Base-by-base conservation (phyloP, 495 filamentous ascomycete genomes). In the Hypoxylon cercidicola region DNA sequence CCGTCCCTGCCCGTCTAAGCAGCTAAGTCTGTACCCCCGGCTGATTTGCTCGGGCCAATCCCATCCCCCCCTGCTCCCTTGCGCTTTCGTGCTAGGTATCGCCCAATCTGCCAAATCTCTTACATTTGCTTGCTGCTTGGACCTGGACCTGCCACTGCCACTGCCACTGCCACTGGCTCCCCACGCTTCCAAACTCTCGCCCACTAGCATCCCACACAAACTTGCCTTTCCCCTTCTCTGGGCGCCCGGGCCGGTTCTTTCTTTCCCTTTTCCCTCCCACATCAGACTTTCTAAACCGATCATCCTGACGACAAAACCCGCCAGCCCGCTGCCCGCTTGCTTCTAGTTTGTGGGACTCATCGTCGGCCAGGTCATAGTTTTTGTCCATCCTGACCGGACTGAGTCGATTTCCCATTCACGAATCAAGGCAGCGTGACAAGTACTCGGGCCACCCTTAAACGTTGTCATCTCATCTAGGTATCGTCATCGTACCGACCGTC, bases 41-140 rank as follows among this genome's bases (percentile, higher is more conserved):
- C 55, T 68, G 65, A 68, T 68, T 68, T 60, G 60, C 60, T 68
- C 55, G 60, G 65, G 40, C 65, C 65, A 68, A 68, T 68, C 65
- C 60, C 55, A 64, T 52, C n/a, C n/a, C n/a, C n/a, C n/a, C n/a
- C n/a, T n/a, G n/a, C 53, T 56, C 64, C 64, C 59, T 63, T 63
- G 55, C 55, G 32, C 58, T 62, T 20, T 52, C 35, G 60, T 52
- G 49, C 65, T n/a, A n/a, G n/a, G n/a, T 55, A 62, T 65, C 53
- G 54, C 64, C 59, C 64, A 68, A 68, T 68, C 59, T 68, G 60
- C 65, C 60, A 66, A 66, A 59, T 49, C 50, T 40, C 43, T 35
- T 16, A 28, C 28, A 30, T 23, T 20, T 12, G 18, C 48, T 28
- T 62, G 50, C 49, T 49, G 48, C 44, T 54, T 47, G 64, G 43